Evolutionary conservation across 2,329 filamentous ascomycete genomes (phyloP), one percentile per base, ranked within the genome.

Genomic region (Curvularia eragrostidis): DNA sequence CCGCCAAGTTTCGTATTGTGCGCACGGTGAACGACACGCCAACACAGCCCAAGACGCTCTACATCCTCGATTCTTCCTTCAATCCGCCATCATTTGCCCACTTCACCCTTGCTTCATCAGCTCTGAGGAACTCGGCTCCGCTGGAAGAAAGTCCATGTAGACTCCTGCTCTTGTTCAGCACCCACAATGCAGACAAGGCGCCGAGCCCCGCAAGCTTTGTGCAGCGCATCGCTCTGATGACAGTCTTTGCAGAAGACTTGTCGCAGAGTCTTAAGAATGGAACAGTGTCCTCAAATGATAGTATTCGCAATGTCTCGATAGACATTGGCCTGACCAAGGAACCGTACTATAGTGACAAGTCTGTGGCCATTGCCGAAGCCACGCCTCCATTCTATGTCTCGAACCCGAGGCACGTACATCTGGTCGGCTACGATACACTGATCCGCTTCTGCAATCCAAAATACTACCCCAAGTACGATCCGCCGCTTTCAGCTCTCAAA

Each of bases 291-390:
- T 36, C 56, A 34, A 46, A 52, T 2, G 44, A 28, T 39, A 56
- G 59, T 9, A 26, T 61, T 5, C 34, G 59, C 15, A 53, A 71
- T 38, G 51, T 81, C 0, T 63, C 78, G 2, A 78, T 83, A 18
- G 90, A 93, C 64, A 83, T 94, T 36, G 90, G 83, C 1, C 81
- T 95, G 1, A 91, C 89, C 0, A 89, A 84, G 34, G 81, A 85
- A 67, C 88, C 91, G 0, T 93, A 89, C 71, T 95, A 94, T 67
- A 85, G 86, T 56, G 87, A 89, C 68, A 94, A 94, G 77, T 85
- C 86, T 7, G 64, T 69, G 12, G 86, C 85, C 1, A 86, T 93
- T 26, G 77, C 80, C 0, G 77, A 78, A 52, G 70, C 64, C 41
- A 54, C 42, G 12, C 70, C 77, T 15, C 71, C 67, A 3, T 62